A percentile compares a stretch with the other conserved stretches of the same genome.
Conservation (phyloP, 768 basidiomycete species). For the Serendipita sp. region DNA sequence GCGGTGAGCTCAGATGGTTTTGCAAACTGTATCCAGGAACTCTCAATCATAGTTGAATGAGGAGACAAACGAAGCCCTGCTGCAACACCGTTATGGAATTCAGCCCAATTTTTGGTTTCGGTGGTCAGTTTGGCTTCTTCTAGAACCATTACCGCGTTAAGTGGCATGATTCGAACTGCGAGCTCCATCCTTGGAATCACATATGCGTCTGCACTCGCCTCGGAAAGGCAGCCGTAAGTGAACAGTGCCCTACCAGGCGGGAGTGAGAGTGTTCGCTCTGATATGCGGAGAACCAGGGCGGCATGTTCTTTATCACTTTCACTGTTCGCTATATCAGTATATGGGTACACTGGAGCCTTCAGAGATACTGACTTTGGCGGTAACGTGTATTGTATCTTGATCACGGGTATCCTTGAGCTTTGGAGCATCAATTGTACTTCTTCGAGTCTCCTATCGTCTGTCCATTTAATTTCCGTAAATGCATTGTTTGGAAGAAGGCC, state of each 20-base stretch:
- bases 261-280: slow-evolving; percentile 77
- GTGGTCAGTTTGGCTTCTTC: slow-evolving; percentile 55
- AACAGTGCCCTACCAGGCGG: slow-evolving; percentile 86
- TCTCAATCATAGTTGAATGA: slow-evolving; percentile 59
- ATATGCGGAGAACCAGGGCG: slow-evolving; percentile 58
- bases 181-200: slow-evolving; percentile 66
- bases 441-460: slow-evolving; percentile 74
- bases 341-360: not conserved
- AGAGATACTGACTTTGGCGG: slow-evolving; percentile 42
- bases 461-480: slow-evolving; percentile 73
- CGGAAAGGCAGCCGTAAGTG: slow-evolving; percentile 67
- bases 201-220: slow-evolving; percentile 63
- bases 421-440: slow-evolving; percentile 86
- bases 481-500: slow-evolving; percentile 30
- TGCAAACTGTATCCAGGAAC: slow-evolving; percentile 94
- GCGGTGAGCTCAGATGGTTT: slow-evolving; percentile 79
- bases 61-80: slow-evolving; percentile 75
- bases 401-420: slow-evolving; percentile 51
- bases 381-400: slow-evolving; percentile 48
- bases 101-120: slow-evolving; percentile 79
- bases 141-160: slow-evolving; percentile 44
- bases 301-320: slow-evolving; percentile 87
- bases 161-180: slow-evolving; percentile 54
- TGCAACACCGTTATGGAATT: slow-evolving; percentile 94
- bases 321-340: slow-evolving; percentile 23